Evolutionary conservation across 768 basidiomycete species (phyloP), one percentile per base, ranked within the genome.

Genomic region (Leccinellum albellum): DNA sequence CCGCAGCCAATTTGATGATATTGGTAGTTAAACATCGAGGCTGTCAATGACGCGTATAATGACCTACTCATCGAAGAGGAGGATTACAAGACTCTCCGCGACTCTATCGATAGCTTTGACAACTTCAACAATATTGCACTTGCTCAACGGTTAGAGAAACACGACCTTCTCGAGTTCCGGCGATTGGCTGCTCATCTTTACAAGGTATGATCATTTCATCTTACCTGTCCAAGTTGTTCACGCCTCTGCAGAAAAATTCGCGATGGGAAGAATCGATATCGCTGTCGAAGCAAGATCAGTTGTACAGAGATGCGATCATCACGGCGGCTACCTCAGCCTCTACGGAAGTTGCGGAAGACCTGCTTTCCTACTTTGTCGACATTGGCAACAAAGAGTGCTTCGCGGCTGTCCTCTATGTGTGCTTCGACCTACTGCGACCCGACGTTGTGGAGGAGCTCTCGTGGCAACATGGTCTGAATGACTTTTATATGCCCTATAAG

Each of bases 371-470:
- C 78, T 99, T 98, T 69, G 94, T 97, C 56, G 91, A 94, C 74
- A 98, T 99, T 62, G 97, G 97, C 32, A 96, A 96, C 82, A 95
- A 94, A 76, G 97, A 99, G 70, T 96, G 94, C 74, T 99, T 96
- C 73, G 89, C 93, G 0, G 92, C 89, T 1, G 77, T 89, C 60
- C 83, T 98, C 23, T 98, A 86, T 64, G 82, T 89, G 52, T 97
- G 94, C 78, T 99, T 94, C 77, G 96, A 99, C 74, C 80, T 98
- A n/a, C 76, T 98, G 53, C 88, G 92, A 46, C 83, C 94, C 3
- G 96, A 98, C 67, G 74, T 95, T 55, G 93, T 97, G 26, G 90
- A 94, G 74, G 96, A 97, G 72, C 77, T 97, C 33, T 94, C 94
- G 60, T 98, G 97, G 97, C 89, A 92, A 69, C 87, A 97, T 64